Evolutionary conservation across 2,329 filamentous ascomycete species (phyloP).

Genomic region (Fusarium concolor): DNA sequence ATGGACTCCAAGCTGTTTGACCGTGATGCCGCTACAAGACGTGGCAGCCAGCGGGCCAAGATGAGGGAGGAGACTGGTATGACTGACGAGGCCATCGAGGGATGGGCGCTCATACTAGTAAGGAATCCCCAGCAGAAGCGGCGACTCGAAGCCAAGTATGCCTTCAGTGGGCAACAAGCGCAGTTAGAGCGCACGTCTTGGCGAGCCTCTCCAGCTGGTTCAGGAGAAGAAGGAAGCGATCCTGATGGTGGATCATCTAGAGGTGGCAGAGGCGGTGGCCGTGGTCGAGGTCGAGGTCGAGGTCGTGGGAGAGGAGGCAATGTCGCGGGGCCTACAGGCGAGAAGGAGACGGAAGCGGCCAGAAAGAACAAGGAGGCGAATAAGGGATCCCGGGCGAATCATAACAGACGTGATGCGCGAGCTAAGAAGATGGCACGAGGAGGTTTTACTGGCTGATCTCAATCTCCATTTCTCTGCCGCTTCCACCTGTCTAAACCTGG

Average conservation of each 20-base stretch:
- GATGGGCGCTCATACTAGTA: conserved; percentile 88
- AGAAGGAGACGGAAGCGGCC: conserved; percentile 77
- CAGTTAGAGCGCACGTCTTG: conserved; percentile 76
- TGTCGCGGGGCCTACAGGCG: conserved; percentile 72
- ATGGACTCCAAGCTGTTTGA: conserved; percentile 73
- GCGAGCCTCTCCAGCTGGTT: conserved; percentile 63
- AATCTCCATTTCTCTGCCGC: conserved; percentile 33
- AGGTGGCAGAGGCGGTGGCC: conserved; percentile 60
- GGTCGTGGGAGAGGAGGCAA: conserved; percentile 67
- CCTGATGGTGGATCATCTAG: conserved; percentile 57
- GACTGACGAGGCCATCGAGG: conserved; percentile 94
- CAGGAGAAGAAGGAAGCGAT: conserved; percentile 68
- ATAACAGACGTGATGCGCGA: conserved; percentile 80
- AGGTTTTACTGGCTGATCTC: conserved; percentile 52
- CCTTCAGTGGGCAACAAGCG: conserved; percentile 74
- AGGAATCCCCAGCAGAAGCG: conserved; percentile 77
- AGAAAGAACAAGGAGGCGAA: conserved; percentile 83
- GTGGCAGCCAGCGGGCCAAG: conserved; percentile 69
- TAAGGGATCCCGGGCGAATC: conserved; percentile 85
- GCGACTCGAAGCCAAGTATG: conserved; percentile 77
- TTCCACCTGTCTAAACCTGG: conserved; percentile 27
- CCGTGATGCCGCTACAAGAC: conserved; percentile 76
- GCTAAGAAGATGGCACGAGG: conserved; percentile 73
- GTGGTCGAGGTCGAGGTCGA: conserved; percentile 62
- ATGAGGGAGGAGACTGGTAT: conserved; percentile 83